Evolutionary conservation across 305 asterid genomes (phyloP).

Genomic region (Stenogyne calaminthoides): DNA sequence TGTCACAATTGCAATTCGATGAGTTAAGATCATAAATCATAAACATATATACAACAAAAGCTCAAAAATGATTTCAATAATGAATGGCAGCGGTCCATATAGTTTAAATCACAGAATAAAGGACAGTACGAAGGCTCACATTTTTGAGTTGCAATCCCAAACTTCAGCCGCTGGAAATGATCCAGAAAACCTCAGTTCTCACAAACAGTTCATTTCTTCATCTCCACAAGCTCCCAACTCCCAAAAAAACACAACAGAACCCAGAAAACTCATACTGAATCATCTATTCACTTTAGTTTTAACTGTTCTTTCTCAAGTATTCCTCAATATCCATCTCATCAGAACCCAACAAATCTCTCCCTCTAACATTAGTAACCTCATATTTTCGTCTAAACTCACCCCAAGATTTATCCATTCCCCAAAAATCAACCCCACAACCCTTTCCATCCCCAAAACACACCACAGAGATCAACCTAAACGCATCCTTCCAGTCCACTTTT

Average conservation of each 20-base stretch:
- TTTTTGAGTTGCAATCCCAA: constrained; percentile 24
- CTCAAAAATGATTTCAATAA: neutral
- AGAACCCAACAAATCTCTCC: constrained; percentile 58
- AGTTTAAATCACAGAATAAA: constrained; percentile 18
- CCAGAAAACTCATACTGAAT: neutral
- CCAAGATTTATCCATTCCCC: constrained; percentile 49
- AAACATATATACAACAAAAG: neutral
- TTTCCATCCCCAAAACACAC: constrained; percentile 41
- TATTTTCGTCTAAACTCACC: constrained; percentile 42
- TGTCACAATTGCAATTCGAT: neutral
- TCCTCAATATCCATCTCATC: constrained; percentile 37
- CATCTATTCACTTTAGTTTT: neutral
- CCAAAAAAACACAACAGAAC: neutral
- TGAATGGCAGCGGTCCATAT: neutral
- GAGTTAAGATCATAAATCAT: neutral
- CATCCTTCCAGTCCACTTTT: constrained; percentile 46
- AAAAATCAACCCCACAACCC: constrained; percentile 37
- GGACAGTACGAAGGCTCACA: constrained; percentile 30
- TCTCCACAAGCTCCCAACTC: constrained; percentile 25
- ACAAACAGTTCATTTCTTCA: constrained; percentile 3
- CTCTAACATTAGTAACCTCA: constrained; percentile 49
- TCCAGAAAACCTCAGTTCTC: constrained; percentile 18
- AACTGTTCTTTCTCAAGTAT: constrained; percentile 37
- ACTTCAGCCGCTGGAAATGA: neutral
- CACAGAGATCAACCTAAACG: constrained; percentile 56